A percentile compares a stretch with the other conserved stretches of the same genome.
These are phyloP conservation scores for Fusarium sp. DNA, from an alignment of 2,329 filamentous ascomycete species.

Conservation along the genomic window DNA sequence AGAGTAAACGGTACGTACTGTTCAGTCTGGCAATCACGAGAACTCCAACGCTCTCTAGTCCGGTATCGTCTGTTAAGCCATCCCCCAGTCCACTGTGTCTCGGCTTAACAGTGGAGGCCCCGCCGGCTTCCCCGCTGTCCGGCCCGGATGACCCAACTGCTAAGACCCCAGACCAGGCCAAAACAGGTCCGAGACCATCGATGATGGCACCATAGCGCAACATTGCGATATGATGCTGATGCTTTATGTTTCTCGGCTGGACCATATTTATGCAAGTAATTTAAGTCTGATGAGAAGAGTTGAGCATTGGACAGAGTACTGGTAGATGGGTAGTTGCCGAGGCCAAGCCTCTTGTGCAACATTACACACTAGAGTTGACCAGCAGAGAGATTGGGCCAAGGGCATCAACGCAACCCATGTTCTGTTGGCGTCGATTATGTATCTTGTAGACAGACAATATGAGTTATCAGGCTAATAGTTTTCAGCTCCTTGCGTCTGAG, in stretches of 20 bases:
- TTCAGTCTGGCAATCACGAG: slow-evolving; percentile 40
- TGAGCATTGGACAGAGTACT: neutral
- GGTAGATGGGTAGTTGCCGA: neutral
- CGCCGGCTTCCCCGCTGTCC: slow-evolving; percentile 34
- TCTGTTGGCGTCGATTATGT: neutral
- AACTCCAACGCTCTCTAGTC: slow-evolving; percentile 14
- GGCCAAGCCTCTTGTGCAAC: neutral
- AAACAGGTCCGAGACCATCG: slow-evolving; percentile 7
- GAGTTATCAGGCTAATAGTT: neutral
- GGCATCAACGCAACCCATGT: neutral
- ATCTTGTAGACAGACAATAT: neutral
- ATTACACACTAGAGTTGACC: neutral
- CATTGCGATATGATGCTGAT: neutral
- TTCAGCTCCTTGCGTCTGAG: neutral
- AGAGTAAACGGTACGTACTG: slow-evolving; percentile 11
- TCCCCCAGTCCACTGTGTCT: slow-evolving; percentile 2
- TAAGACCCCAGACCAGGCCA: slow-evolving; percentile 28
- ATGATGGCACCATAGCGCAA: slow-evolving; percentile 23
- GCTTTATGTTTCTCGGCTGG: neutral
- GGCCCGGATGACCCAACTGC: slow-evolving; percentile 16
- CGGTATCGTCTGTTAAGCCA: slow-evolving; percentile 30
- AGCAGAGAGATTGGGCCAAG: neutral
- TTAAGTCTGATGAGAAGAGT: neutral
- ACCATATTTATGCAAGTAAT: neutral
- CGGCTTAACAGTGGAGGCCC: slow-evolving; percentile 35